phyloP scores from a whole-genome alignment of 108 stramenopile species.

The Licmophora abbreviata region DNA sequence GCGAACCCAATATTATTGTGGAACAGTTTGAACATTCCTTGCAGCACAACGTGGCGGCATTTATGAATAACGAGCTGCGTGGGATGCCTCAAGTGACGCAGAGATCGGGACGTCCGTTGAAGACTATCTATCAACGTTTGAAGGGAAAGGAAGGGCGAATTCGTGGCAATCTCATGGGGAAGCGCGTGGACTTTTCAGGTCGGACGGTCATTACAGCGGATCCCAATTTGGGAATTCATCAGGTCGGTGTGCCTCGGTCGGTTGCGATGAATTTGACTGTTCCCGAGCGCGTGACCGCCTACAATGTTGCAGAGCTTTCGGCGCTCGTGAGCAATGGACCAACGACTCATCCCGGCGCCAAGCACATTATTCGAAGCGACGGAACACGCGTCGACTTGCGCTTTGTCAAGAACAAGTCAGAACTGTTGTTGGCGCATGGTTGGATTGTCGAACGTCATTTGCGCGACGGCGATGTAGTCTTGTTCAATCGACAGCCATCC shows the following conservation, averaged over 20 bases:
- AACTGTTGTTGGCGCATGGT: constrained; percentile 83
- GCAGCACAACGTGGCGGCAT: constrained; percentile 90
- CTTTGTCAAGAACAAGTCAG: constrained; percentile 90
- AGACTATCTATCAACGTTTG: constrained; percentile 91
- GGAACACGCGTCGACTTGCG: constrained; percentile 91
- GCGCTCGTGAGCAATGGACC: constrained; percentile 92
- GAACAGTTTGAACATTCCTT: constrained; percentile 94
- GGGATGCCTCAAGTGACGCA: constrained; percentile 92
- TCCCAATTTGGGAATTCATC: constrained; percentile 97
- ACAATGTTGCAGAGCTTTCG: constrained; percentile 83
- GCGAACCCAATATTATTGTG: constrained; percentile 88
- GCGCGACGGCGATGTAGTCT: constrained; percentile 92
- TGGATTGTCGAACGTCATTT: constrained; percentile 98
- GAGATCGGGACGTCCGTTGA: constrained; percentile 93
- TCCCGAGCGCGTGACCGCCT: constrained; percentile 93
- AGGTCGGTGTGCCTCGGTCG: constrained; percentile 96
- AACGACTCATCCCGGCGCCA: constrained; percentile 92
- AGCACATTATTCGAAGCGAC: constrained; percentile 95
- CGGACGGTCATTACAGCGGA: constrained; percentile 99
- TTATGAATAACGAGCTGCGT: constrained; percentile 91
- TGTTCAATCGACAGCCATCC: constrained; percentile 99
- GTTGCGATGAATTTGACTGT: constrained; percentile 97
- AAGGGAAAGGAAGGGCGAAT: constrained; percentile 99
- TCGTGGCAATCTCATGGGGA: constrained; percentile 99
- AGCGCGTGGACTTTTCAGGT: constrained; percentile 98